Evolutionary conservation across 345 rosid species (phyloP), one percentile per base, ranked within the genome.

Genomic region (Populus deltoides): DNA sequence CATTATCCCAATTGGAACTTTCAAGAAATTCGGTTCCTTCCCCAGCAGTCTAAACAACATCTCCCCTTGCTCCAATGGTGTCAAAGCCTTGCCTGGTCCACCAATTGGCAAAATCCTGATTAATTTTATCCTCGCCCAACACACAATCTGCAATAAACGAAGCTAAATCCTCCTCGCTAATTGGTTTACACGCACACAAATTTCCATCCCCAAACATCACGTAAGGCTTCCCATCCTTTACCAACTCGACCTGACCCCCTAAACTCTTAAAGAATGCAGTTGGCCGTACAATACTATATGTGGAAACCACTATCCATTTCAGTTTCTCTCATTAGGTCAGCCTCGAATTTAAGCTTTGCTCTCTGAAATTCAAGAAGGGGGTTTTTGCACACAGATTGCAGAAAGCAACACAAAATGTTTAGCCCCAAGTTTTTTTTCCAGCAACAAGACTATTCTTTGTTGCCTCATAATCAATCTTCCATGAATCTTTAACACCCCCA

Each of bases 181-280:
- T 95, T 0, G 97, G 99, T 81, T 95, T 93, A 76, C 99, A 93
- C 75, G 99, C 99, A 75, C 97, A 92, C 55, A 93, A 86, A 82
- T 85, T 92, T 53, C 99, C 99, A 73, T 93, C 98, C 65, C 98
- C 97, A 76, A 95, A 95, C 99, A 93, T 93, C 59, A 95, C 98
- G 85, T 89, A 95, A 73, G 98, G 99, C 80, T 95, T 95, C 76
- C 98, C 98, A 55, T 91, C 94, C 87, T 95, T 93, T 74, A 93
- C 99, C 27, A 95, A 75, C 66, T 95, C 97, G n/a, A 95, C 94
- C 77, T 95, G 98, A 66, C 97, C 98, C 67, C 96, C 98, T 77
- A 95, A 86, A 53, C 99, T 95, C 87, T 95, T 93, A 72, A 95
- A 93, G 79, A 95, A 95, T 9, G 97, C 97, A 0, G 99, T 95